A percentile compares a stretch with the other conserved stretches of the same genome.
Evolutionary conservation across 768 basidiomycete genomes (phyloP).

Genomic region (Pisolithus orientalis): DNA sequence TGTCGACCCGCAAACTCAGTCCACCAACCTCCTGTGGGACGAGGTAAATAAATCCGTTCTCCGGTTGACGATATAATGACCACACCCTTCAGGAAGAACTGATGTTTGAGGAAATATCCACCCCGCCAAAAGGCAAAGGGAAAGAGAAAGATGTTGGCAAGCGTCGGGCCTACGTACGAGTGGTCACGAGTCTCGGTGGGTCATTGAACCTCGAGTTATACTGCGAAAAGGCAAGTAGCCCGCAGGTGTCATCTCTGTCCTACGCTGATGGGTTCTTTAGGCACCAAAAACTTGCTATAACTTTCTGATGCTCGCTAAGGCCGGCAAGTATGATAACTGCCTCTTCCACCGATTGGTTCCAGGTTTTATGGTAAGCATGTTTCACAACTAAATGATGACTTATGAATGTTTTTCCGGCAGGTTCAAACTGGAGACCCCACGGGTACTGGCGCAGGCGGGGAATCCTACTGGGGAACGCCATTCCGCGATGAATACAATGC

Average conservation of each 20-base stretch:
- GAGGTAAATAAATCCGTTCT: conserved; percentile 43
- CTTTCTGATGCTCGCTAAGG: conserved; percentile 87
- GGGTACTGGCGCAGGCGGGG: conserved; percentile 90
- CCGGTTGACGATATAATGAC: not conserved
- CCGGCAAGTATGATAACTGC: conserved; percentile 85
- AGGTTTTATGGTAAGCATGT: conserved; percentile 77
- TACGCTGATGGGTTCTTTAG: conserved; percentile 31
- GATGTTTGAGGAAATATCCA: conserved; percentile 93
- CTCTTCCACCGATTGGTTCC: conserved; percentile 92
- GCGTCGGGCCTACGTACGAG: conserved; percentile 90
- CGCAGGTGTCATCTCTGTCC: not conserved
- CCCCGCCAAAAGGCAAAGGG: conserved; percentile 73
- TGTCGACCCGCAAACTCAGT: conserved; percentile 61
- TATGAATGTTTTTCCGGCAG: conserved; percentile 33
- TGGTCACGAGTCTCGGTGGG: conserved; percentile 89
- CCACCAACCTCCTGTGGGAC: conserved; percentile 87
- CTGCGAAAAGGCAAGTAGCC: conserved; percentile 68
- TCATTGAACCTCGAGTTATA: conserved; percentile 80
- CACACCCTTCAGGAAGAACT: conserved; percentile 65
- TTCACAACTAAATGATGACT: not conserved
- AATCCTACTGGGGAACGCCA: conserved; percentile 91
- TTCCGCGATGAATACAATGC: conserved; percentile 92
- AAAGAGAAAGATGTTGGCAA: conserved; percentile 94
- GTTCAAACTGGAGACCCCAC: conserved; percentile 98
- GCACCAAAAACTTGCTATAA: conserved; percentile 99